Percentiles rank a stretch among this genome's conserved stretches.
Conservation (phyloP, 2,329 filamentous ascomycete species). For the Elsinoe australis region DNA sequence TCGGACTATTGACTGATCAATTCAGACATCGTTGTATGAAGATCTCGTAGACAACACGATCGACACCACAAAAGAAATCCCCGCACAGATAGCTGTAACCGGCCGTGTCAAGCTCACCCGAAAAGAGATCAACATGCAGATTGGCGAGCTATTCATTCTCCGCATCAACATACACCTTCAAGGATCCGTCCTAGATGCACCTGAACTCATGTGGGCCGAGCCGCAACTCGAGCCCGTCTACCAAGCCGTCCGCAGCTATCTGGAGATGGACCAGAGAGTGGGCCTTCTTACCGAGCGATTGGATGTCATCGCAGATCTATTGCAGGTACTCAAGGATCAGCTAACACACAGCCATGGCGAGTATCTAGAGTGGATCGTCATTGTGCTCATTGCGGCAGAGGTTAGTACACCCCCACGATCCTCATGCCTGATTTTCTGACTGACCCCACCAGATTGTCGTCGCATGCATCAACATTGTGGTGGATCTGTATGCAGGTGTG, state of each 20-base stretch:
- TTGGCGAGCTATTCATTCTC: constrained; percentile 94
- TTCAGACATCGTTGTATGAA: constrained; percentile 84
- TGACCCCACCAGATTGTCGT: constrained; percentile 15
- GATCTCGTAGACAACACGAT: constrained; percentile 92
- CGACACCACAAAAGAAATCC: constrained; percentile 85
- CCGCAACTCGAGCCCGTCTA: constrained; percentile 95
- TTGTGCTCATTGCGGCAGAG: constrained; percentile 89
- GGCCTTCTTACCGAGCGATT: constrained; percentile 80
- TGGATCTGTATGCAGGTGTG: constrained; percentile 69
- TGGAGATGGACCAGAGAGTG: constrained; percentile 97
- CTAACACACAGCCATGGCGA: constrained; percentile 75
- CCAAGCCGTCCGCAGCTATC: constrained; percentile 85
- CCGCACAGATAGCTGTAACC: constrained; percentile 82
- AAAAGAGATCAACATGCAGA: constrained; percentile 97
- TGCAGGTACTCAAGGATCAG: constrained; percentile 92
- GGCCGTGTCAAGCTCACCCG: constrained; percentile 85
- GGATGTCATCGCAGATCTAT: constrained; percentile 84
- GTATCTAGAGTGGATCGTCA: constrained; percentile 57
- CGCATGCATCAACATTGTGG: constrained; percentile 86
- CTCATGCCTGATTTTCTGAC: neutral
- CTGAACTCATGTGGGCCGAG: constrained; percentile 97
- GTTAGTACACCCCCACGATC: constrained; percentile 54
- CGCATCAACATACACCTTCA: constrained; percentile 98
- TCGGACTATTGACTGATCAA: neutral
- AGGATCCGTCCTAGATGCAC: constrained; percentile 90